Percentiles rank a stretch among this genome's conserved stretches.
These are phyloP conservation scores for Favolaschia claudopus DNA, from an alignment of 768 basidiomycete genomes.

Conservation along the genomic window DNA sequence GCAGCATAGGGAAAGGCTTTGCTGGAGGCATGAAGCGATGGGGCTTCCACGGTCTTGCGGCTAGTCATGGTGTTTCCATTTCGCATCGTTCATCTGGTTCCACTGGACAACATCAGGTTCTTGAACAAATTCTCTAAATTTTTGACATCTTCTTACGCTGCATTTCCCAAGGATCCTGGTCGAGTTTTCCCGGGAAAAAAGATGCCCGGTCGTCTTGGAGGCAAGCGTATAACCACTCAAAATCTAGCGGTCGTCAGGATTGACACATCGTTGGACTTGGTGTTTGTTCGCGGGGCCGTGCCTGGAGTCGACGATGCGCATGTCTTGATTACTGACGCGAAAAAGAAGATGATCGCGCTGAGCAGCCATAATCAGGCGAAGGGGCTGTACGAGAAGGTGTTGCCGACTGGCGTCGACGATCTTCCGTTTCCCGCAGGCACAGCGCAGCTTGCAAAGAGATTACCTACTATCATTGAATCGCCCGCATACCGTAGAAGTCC, in stretches of 20 bases:
- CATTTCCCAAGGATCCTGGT: slow-evolving; percentile 80
- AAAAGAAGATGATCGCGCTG: slow-evolving; percentile 79
- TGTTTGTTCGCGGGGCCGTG: slow-evolving; percentile 91
- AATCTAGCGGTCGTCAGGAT: slow-evolving; percentile 91
- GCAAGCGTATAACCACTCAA: slow-evolving; percentile 80
- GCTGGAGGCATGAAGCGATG: slow-evolving; percentile 97
- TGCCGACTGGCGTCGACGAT: slow-evolving; percentile 83
- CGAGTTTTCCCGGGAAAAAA: slow-evolving; percentile 97
- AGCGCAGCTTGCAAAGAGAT: slow-evolving; percentile 68
- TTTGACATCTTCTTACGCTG: neutral
- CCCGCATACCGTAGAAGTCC: slow-evolving; percentile 79
- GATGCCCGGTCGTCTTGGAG: slow-evolving; percentile 96
- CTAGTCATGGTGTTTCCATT: slow-evolving; percentile 95
- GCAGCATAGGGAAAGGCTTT: slow-evolving; percentile 95
- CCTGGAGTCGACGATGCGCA: slow-evolving; percentile 91
- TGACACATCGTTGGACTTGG: slow-evolving; percentile 84
- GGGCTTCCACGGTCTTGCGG: slow-evolving; percentile 89
- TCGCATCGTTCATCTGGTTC: slow-evolving; percentile 94
- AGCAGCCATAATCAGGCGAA: slow-evolving; percentile 72
- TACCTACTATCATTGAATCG: slow-evolving; percentile 73
- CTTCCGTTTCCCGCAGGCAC: slow-evolving; percentile 96
- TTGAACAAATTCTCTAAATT: neutral
- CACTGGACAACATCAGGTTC: slow-evolving; percentile 93
- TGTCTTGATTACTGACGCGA: slow-evolving; percentile 86
- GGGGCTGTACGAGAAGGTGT: slow-evolving; percentile 76